Evolutionary conservation across 768 basidiomycete species (phyloP).

Genomic region (Trichaptum fuscoviolaceum): DNA sequence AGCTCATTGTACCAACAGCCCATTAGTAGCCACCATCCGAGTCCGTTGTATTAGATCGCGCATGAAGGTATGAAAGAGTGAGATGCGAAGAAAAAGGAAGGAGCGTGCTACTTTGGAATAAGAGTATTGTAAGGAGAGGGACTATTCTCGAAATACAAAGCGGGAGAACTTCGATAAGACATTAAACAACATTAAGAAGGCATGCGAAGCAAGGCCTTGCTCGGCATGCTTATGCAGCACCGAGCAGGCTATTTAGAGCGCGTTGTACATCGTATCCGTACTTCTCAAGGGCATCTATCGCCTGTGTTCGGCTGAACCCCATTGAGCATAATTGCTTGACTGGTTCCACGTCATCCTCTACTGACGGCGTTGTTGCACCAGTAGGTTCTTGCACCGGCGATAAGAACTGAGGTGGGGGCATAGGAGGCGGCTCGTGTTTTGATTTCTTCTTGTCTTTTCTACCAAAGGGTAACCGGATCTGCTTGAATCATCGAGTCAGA

Average conservation of each 20-base stretch:
- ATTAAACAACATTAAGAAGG: not conserved
- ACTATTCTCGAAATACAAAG: not conserved
- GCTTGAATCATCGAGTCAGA: constrained; percentile 12
- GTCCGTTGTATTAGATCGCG: not conserved
- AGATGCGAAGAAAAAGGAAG: not conserved
- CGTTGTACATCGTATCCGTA: constrained; percentile 77
- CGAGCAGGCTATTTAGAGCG: constrained; percentile 72
- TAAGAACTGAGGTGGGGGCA: constrained; percentile 28
- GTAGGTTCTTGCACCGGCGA: constrained; percentile 42
- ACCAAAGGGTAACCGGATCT: constrained; percentile 79
- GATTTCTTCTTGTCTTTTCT: constrained; percentile 63
- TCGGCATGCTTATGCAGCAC: constrained; percentile 15
- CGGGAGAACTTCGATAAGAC: not conserved
- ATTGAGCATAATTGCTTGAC: constrained; percentile 80
- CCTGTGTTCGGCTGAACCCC: constrained; percentile 85
- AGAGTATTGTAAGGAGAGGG: not conserved
- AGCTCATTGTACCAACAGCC: not conserved
- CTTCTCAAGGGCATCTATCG: constrained; percentile 79
- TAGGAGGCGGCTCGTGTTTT: constrained; percentile 37
- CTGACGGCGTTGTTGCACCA: constrained; percentile 42
- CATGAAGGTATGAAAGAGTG: not conserved
- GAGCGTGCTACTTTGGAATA: not conserved
- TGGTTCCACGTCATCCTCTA: constrained; percentile 67
- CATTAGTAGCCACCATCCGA: not conserved
- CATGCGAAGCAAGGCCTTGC: not conserved